phyloP scores from a whole-genome alignment of 257 asterid genomes.

The Lithospermum erythrorhizon region DNA sequence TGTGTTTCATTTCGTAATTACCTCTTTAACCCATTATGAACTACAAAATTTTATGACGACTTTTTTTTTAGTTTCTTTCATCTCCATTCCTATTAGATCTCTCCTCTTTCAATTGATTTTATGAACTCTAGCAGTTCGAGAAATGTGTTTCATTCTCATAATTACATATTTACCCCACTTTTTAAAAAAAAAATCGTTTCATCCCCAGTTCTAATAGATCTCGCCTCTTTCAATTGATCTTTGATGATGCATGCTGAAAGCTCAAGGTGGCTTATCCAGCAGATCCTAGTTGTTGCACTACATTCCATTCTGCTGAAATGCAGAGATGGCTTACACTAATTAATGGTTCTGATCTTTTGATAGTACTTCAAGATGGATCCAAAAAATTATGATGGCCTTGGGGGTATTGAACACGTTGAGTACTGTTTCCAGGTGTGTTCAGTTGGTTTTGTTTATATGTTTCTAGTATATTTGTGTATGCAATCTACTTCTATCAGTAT shows the following conservation, averaged over 20 bases:
- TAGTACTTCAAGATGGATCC: conserved; percentile 96
- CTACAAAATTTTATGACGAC: no score
- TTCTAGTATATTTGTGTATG: conserved; percentile 1
- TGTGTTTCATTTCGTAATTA: background rate
- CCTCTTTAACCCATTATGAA: background rate
- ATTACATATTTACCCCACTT: background rate
- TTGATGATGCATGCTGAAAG: background rate
- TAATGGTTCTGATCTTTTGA: conserved; percentile 10
- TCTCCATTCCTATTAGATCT: background rate
- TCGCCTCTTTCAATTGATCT: background rate
- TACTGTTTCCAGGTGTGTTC: conserved; percentile 84
- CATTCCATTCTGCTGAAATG: background rate
- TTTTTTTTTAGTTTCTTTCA: no score
- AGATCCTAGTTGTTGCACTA: background rate
- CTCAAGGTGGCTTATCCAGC: background rate
- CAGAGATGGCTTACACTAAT: conserved; percentile 7
- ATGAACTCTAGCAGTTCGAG: background rate
- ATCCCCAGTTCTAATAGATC: no score
- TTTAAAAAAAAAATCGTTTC: no score
- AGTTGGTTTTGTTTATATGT: conserved; percentile 4
- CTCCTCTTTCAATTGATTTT: background rate
- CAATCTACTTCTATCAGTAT: background rate
- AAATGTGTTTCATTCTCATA: background rate
- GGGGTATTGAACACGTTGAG: conserved; percentile 74
- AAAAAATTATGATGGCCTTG: conserved; percentile 48